Evolutionary conservation across 225 moss, liverwort and hornwort genomes (phyloP).

Genomic region (Neckera pumila): DNA sequence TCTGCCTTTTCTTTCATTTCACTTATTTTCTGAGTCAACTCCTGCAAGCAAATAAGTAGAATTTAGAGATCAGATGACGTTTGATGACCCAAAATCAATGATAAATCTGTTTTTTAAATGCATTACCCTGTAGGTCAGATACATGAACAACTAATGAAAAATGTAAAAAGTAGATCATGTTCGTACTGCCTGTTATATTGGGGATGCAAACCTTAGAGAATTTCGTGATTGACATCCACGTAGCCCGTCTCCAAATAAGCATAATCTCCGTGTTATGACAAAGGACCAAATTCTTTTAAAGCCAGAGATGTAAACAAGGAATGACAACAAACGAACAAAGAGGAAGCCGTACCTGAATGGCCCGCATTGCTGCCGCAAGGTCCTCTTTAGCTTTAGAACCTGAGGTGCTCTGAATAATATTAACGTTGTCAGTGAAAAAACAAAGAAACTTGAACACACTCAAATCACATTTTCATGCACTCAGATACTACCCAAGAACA

Average conservation of each 20-base stretch:
- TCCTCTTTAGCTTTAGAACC: constrained; percentile 99
- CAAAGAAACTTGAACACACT: neutral
- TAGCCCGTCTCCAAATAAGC: neutral
- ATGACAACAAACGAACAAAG: neutral
- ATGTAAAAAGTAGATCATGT: neutral
- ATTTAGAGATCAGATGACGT: neutral
- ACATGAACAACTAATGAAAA: neutral
- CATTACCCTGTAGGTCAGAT: neutral
- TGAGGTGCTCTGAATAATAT: constrained; percentile 72
- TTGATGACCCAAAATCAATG: neutral
- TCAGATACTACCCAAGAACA: neutral
- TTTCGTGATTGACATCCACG: neutral
- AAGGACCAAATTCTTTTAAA: neutral
- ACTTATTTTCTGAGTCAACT: constrained; percentile 87
- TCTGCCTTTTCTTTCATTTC: constrained; percentile 98
- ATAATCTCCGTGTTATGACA: neutral
- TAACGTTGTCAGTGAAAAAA: constrained; percentile 1
- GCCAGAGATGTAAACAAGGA: neutral
- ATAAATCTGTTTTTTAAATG: neutral
- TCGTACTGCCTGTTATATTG: neutral
- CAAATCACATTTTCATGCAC: neutral
- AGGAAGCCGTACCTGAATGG: constrained; percentile 66
- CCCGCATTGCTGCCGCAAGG: constrained; percentile 93
- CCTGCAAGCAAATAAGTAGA: constrained; percentile 30
- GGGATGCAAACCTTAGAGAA: neutral